Evolutionary conservation across 495 filamentous ascomycete species (phyloP).

Genomic region (Annulohypoxylon stygium): DNA sequence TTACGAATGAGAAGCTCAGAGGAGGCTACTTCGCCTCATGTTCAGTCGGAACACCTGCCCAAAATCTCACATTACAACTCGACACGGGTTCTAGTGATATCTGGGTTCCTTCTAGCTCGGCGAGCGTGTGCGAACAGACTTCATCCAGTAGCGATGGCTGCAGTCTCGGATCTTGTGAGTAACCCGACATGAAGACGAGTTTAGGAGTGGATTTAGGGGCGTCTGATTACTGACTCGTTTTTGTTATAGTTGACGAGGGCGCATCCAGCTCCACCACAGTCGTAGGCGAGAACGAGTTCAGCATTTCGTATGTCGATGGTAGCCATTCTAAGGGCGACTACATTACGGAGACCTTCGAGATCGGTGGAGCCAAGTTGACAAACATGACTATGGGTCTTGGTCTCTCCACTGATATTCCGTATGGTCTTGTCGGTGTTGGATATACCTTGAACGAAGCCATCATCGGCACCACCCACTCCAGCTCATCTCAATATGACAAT

Average conservation of each 20-base stretch:
- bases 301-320: constrained; percentile 89
- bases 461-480: constrained; percentile 58
- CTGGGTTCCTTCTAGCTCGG: constrained; percentile 78
- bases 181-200: too few relatives aligned
- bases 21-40: constrained; percentile 78
- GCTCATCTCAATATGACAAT: constrained; percentile 74
- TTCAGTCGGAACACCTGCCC: constrained; percentile 76
- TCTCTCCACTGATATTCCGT: constrained; percentile 72
- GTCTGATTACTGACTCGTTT: constrained; percentile 12
- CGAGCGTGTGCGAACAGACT: constrained; percentile 66
- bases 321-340: constrained; percentile 84
- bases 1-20: constrained; percentile 58
- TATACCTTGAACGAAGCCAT: constrained; percentile 85
- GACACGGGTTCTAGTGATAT: constrained; percentile 93
- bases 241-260: constrained; percentile 67
- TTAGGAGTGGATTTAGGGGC: neutral
- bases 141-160: constrained; percentile 54
- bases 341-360: constrained; percentile 78
- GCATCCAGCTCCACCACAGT: constrained; percentile 76
- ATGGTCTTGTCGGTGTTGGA: constrained; percentile 90
- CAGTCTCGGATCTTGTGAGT: constrained; percentile 63
- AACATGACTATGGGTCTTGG: constrained; percentile 90
- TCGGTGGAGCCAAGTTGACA: constrained; percentile 74
- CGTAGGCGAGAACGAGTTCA: constrained; percentile 75
- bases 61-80: constrained; percentile 75